These are phyloP conservation scores for Clarireedia homoeocarpa DNA, from an alignment of 2,329 filamentous ascomycete species.

Conservation along the genomic window DNA sequence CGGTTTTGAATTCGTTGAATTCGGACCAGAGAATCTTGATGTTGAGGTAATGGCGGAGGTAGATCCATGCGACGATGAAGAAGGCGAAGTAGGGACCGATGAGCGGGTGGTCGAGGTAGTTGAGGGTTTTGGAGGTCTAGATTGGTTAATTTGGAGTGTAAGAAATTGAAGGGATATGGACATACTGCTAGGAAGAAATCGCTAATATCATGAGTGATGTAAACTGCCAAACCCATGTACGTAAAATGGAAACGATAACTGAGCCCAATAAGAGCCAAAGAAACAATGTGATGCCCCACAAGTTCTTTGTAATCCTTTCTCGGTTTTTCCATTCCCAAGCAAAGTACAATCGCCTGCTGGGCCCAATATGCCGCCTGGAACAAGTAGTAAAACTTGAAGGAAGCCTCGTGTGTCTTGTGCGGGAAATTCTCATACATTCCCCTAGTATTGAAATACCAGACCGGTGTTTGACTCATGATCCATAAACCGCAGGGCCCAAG, in stretches of 20 bases:
- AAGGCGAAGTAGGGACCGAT: slow-evolving; percentile 75
- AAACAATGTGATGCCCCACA: slow-evolving; percentile 85
- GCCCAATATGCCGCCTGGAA: slow-evolving; percentile 93
- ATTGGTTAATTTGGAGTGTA: slow-evolving; percentile 2
- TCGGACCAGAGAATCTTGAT: slow-evolving; percentile 67
- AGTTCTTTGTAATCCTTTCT: slow-evolving; percentile 93
- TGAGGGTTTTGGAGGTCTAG: slow-evolving; percentile 82
- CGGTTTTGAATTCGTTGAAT: slow-evolving; percentile 64
- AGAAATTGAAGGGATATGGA: slow-evolving; percentile 11
- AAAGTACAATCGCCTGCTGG: slow-evolving; percentile 84
- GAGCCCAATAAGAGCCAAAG: slow-evolving; percentile 69
- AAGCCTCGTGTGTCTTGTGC: slow-evolving; percentile 68
- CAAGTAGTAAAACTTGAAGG: slow-evolving; percentile 92
- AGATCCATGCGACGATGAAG: slow-evolving; percentile 81
- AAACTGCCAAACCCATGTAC: slow-evolving; percentile 86
- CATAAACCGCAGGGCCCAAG: slow-evolving; percentile 80
- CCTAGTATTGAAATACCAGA: slow-evolving; percentile 91
- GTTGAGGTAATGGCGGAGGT: slow-evolving; percentile 81
- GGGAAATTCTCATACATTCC: slow-evolving; percentile 89
- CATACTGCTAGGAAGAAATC: slow-evolving; percentile 91
- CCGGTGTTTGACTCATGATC: slow-evolving; percentile 79
- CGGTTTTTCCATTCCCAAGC: slow-evolving; percentile 84
- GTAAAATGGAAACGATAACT: slow-evolving; percentile 97
- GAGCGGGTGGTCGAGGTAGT: slow-evolving; percentile 75
- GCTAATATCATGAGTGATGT: slow-evolving; percentile 87